Evolutionary conservation across 164 flowering plant species (phyloP), one percentile per base, ranked within the genome.

Genomic region (Tetrastigma voinierianum): DNA sequence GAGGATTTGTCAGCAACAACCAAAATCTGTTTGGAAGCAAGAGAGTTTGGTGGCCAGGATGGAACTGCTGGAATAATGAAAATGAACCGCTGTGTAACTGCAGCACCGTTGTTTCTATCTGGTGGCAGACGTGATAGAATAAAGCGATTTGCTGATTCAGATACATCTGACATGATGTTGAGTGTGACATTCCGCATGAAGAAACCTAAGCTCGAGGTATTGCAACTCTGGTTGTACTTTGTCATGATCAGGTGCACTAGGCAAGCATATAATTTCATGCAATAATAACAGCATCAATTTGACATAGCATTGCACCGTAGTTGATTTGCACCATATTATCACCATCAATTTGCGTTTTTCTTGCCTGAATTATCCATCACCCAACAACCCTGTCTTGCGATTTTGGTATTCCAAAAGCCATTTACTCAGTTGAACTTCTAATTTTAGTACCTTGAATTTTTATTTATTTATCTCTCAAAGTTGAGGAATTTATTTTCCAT

Each of bases 1-100:
- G 98, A 93, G 79, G 98, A 93, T 83, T 74, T 93, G n/a, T n/a
- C n/a, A n/a, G n/a, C 97, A 46, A 86, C 87, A 89, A 90, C 96
- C 15, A 90, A 86, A 70, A 87, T 90, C 67, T 90, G 96, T 61
- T 69, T 89, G 62, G 97, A 90, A 74, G 94, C 93, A 53, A 84
- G 90, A 80, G 85, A 83, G 57, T 76, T 84, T 59, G 67, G 75
- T n/a, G n/a, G n/a, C 11, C 91, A 85, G 65, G 95, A 87, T 74
- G 93, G 88, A 61, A 74, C 65, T 61, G 69, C 64, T 69, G 92
- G 87, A 58, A 76, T 83, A 21, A 89, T 76, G 80, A 91, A 81
- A 75, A 85, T 87, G 91, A 91, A 81, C 75, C 91, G 93, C 66
- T 75, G 75, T 72, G n/a, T n/a, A 13, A 89, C 81, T 82, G 89